Conservation (phyloP, 2,329 filamentous ascomycete genomes). For the Phaeosphaeriaceae sp. region DNA sequence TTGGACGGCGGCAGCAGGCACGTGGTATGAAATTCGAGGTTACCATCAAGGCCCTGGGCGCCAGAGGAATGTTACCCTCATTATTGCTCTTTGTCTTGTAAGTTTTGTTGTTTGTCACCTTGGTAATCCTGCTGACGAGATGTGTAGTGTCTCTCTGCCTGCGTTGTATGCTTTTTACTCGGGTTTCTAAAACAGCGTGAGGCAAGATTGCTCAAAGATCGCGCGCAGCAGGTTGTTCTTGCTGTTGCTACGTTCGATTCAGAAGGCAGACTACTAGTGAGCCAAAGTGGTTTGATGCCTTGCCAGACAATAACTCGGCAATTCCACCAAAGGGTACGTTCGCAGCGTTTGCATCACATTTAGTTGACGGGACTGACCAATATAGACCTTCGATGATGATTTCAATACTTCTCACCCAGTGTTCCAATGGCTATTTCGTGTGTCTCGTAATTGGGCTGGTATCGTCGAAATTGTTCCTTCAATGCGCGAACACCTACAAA, state of each 20-base stretch:
- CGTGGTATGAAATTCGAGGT: constrained; percentile 65
- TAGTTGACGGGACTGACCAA: constrained; percentile 12
- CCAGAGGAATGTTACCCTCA: constrained; percentile 68
- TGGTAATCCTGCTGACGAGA: constrained; percentile 71
- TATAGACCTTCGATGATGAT: constrained; percentile 68
- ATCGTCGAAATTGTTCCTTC: constrained; percentile 71
- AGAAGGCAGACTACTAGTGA: constrained; percentile 71
- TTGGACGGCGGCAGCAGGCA: constrained; percentile 78
- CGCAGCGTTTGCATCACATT: constrained; percentile 64
- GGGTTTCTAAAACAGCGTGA: constrained; percentile 48
- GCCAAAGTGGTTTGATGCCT: constrained; percentile 71
- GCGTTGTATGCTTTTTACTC: constrained; percentile 46
- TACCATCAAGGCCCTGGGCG: constrained; percentile 49
- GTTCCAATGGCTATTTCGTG: constrained; percentile 87
- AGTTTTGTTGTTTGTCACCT: constrained; percentile 57
- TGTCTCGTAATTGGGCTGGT: constrained; percentile 76
- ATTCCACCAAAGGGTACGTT: constrained; percentile 47
- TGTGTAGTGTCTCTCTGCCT: constrained; percentile 48
- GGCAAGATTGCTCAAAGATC: constrained; percentile 48
- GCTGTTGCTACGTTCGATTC: constrained; percentile 71
- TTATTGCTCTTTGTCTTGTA: constrained; percentile 75
- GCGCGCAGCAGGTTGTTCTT: constrained; percentile 62
- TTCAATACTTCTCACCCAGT: constrained; percentile 79
- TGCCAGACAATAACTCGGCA: constrained; percentile 78
- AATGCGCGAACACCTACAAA: constrained; percentile 77